phyloP scores from a whole-genome alignment of 768 basidiomycete genomes.

The Podaxis pistillaris region DNA sequence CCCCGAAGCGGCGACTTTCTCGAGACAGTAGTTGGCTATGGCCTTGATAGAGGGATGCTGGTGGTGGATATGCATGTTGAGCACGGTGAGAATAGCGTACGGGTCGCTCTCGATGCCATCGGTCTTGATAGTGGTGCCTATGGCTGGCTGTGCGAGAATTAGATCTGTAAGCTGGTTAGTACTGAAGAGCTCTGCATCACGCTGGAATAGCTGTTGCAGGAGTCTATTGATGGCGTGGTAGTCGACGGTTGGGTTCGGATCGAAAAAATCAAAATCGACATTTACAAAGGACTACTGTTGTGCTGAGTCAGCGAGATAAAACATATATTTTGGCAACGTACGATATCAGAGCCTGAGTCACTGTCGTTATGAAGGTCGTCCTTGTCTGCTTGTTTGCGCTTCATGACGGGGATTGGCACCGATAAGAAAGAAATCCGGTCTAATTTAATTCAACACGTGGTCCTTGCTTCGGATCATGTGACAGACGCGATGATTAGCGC shows the following conservation, averaged over 20 bases:
- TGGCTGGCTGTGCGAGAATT: conserved; percentile 66
- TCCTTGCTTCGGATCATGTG: background rate
- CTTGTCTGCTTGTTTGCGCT: conserved; percentile 49
- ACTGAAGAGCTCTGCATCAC: conserved; percentile 72
- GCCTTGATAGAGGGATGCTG: conserved; percentile 69
- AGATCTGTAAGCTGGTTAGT: conserved; percentile 78
- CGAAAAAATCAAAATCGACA: conserved; percentile 94
- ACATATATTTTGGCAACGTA: conserved; percentile 16
- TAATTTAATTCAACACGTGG: conserved; percentile 2
- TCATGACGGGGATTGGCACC: conserved; percentile 20
- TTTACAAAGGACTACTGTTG: conserved; percentile 58
- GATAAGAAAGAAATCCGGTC: conserved; percentile 5
- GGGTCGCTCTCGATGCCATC: conserved; percentile 91
- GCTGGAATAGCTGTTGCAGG: conserved; percentile 63
- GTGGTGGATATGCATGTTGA: conserved; percentile 73
- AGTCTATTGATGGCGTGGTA: conserved; percentile 84
- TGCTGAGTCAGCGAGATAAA: conserved; percentile 30
- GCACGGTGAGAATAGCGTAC: conserved; percentile 79
- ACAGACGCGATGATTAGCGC: conserved; percentile 6
- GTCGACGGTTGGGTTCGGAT: conserved; percentile 77
- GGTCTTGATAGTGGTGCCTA: conserved; percentile 91
- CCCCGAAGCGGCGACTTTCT: conserved; percentile 48
- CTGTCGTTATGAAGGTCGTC: conserved; percentile 35
- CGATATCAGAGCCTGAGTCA: conserved; percentile 38
- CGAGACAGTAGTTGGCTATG: conserved; percentile 66